Evolutionary conservation across 495 filamentous ascomycete genomes (phyloP).

Genomic region (Xylaria sp.): DNA sequence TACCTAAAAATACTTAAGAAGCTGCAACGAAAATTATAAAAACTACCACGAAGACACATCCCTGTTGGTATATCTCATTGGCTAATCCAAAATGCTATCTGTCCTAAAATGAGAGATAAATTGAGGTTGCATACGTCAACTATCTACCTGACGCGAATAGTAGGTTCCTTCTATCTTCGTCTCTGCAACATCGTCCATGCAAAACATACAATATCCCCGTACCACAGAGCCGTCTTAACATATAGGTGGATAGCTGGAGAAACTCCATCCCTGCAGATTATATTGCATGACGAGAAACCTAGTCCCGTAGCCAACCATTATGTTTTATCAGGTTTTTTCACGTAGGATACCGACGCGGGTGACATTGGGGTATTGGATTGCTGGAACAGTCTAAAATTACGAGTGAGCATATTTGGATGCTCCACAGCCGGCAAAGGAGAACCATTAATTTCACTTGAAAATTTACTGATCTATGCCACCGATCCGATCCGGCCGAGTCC

Average conservation of each 20-base stretch:
- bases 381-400: not conserved
- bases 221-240: not conserved
- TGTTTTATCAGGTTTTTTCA: too few species aligned
- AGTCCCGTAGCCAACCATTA: not conserved
- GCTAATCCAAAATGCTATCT: not conserved
- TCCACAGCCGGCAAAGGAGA: not conserved
- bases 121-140: not conserved
- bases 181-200: not conserved
- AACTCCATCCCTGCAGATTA: not conserved
- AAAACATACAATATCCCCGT: not conserved
- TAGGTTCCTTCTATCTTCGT: not conserved
- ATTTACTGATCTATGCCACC: not conserved
- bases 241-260: not conserved
- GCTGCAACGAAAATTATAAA: not conserved
- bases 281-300: not conserved
- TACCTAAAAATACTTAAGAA: not conserved
- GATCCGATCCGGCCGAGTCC: slow-evolving; percentile 3
- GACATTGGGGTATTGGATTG: not conserved
- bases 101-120: not conserved
- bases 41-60: not conserved
- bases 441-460: not conserved
- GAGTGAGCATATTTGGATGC: not conserved
- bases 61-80: not conserved
- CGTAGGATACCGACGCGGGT: slow-evolving; percentile 1
- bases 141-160: not conserved